A percentile compares a stretch with the other conserved stretches of the same genome.
Evolutionary conservation across 345 rosid genomes (phyloP).

Genomic region (Lumnitzera littorea): DNA sequence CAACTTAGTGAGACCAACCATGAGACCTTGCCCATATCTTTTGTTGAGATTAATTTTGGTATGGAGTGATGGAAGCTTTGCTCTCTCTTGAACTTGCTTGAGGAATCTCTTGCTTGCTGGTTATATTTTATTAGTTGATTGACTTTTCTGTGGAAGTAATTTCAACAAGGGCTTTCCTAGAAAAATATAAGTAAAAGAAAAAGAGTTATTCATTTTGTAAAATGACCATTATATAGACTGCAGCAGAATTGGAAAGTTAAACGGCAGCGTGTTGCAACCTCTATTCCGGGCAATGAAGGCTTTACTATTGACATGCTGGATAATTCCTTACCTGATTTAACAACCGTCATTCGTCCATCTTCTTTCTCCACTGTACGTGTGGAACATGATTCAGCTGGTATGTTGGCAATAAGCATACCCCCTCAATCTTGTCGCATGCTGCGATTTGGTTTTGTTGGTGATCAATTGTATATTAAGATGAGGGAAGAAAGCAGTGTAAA

Average conservation of each 20-base stretch:
- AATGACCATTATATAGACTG: slow-evolving; percentile 56
- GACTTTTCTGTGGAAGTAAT: too few species aligned
- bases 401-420: slow-evolving; percentile 82
- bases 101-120: too few species aligned
- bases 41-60: too few species aligned
- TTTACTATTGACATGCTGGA: slow-evolving; percentile 86
- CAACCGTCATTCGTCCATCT: slow-evolving; percentile 41
- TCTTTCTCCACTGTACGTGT: slow-evolving; percentile 61
- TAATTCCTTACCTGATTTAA: slow-evolving; percentile 44
- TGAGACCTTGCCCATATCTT: too few species aligned
- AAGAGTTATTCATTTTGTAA: slow-evolving; percentile 2
- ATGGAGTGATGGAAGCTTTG: too few species aligned
- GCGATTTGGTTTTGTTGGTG: slow-evolving; percentile 71
- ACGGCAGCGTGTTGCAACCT: slow-evolving; percentile 68
- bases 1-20: too few species aligned
- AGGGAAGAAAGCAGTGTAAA: slow-evolving; percentile 26
- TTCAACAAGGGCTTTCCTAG: too few species aligned
- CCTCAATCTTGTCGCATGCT: slow-evolving; percentile 61
- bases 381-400: slow-evolving; percentile 86
- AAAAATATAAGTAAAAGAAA: too few species aligned
- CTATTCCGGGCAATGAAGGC: slow-evolving; percentile 64
- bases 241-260: slow-evolving; percentile 99
- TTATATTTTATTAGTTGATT: too few species aligned
- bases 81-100: too few species aligned
- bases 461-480: slow-evolving; percentile 19